Evolutionary conservation across 768 basidiomycete species (phyloP).

Genomic region (Calocybe indica): DNA sequence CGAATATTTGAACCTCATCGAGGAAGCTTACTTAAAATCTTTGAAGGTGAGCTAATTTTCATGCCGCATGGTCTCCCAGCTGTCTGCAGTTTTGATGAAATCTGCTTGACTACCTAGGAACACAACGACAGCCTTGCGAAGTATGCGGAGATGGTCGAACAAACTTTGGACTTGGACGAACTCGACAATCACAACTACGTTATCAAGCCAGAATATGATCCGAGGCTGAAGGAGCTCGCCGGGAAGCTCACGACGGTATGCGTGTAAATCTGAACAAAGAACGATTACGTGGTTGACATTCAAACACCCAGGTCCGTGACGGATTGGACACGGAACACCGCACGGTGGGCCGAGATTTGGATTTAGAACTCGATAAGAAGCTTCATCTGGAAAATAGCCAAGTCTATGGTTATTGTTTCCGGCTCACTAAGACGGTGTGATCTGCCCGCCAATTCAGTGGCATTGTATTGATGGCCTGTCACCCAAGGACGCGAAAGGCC

Average conservation of each 20-base stretch:
- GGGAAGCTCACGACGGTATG: slow-evolving; percentile 55
- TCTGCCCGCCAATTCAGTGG: background rate
- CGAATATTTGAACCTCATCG: slow-evolving; percentile 45
- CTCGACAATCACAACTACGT: slow-evolving; percentile 83
- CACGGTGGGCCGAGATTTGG: slow-evolving; percentile 60
- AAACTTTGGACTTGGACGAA: slow-evolving; percentile 87
- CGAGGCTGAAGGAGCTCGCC: slow-evolving; percentile 61
- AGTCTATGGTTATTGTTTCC: slow-evolving; percentile 87
- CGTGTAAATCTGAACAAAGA: background rate
- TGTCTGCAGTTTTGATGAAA: background rate
- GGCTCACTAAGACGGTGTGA: slow-evolving; percentile 85
- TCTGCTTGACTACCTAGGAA: slow-evolving; percentile 35
- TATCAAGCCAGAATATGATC: slow-evolving; percentile 90
- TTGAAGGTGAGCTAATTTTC: slow-evolving; percentile 42
- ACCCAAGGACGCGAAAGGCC: slow-evolving; percentile 69
- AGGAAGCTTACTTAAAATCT: slow-evolving; percentile 58
- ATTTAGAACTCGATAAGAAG: slow-evolving; percentile 88
- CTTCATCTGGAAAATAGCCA: slow-evolving; percentile 90
- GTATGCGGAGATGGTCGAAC: slow-evolving; percentile 92
- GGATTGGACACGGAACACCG: slow-evolving; percentile 79
- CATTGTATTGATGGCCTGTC: background rate
- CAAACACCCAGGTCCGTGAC: slow-evolving; percentile 50
- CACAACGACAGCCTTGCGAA: slow-evolving; percentile 58
- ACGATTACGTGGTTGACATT: background rate
- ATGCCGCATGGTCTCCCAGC: background rate